Evolutionary conservation across 1,139 yeast species (phyloP).

Genomic region (Pichia sp.): DNA sequence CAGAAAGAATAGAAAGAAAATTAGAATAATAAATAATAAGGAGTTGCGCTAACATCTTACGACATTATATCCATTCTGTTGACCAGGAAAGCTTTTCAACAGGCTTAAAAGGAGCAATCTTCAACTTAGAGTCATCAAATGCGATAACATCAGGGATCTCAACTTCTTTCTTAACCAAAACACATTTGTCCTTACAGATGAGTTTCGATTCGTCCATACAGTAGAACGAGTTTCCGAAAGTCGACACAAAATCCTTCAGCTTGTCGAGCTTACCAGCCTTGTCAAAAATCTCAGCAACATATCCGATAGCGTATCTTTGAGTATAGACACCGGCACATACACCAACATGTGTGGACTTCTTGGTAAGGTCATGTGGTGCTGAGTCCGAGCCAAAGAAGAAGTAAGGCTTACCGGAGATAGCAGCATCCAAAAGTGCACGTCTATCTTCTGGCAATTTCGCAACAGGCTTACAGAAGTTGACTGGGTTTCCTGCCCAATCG

Average conservation of each 20-base stretch:
- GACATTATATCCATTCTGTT: constrained; percentile 58
- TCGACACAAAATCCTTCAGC: constrained; percentile 69
- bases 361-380: constrained; percentile 88
- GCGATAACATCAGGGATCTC: constrained; percentile 57
- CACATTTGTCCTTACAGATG: constrained; percentile 44
- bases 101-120: constrained; percentile 86
- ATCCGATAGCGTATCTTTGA: constrained; percentile 76
- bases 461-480: constrained; percentile 95
- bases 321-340: constrained; percentile 98
- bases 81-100: constrained; percentile 72
- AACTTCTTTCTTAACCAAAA: constrained; percentile 47
- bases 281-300: constrained; percentile 84
- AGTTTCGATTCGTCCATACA: constrained; percentile 42
- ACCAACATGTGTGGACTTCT: constrained; percentile 70
- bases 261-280: constrained; percentile 55
- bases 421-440: constrained; percentile 76
- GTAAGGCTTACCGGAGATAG: constrained; percentile 86
- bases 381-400: constrained; percentile 97
- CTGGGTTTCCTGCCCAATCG: constrained; percentile 94
- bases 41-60: no score
- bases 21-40: constrained; percentile 2
- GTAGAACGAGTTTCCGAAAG: constrained; percentile 70
- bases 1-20: background rate
- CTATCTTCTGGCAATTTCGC: constrained; percentile 88
- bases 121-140: constrained; percentile 36